A percentile compares a stretch with the other conserved stretches of the same genome.
These are phyloP conservation scores for Phaffomyces opuntiae DNA, from an alignment of 805 yeast species.

Conservation along the genomic window DNA sequence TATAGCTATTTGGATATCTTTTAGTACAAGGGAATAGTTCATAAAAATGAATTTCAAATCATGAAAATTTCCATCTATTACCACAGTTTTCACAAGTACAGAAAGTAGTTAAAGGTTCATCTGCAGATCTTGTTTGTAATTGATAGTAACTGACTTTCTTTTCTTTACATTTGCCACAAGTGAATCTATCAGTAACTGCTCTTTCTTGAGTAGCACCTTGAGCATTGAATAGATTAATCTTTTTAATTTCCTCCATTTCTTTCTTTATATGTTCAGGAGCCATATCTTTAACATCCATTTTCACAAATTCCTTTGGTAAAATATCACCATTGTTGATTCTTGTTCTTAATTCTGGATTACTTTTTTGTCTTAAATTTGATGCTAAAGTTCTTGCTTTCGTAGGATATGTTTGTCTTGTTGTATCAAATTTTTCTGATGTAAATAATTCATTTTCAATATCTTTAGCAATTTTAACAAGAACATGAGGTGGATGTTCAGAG, in stretches of 20 bases:
- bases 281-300: conserved; percentile 89
- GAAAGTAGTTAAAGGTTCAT: conserved; percentile 96
- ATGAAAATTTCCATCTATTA: conserved; percentile 95
- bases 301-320: conserved; percentile 55
- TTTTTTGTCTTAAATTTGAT: conserved; percentile 81
- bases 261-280: conserved; percentile 88
- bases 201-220: conserved; percentile 96
- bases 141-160: conserved; percentile 96
- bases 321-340: conserved; percentile 65
- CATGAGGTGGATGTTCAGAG: conserved; percentile 52
- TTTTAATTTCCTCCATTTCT: conserved; percentile 78
- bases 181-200: conserved; percentile 92
- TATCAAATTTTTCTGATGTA: conserved; percentile 48
- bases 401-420: conserved; percentile 52
- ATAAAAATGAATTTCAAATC: background rate
- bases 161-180: conserved; percentile 97
- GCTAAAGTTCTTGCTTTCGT: conserved; percentile 81
- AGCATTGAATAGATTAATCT: conserved; percentile 89
- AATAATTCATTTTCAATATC: conserved; percentile 71
- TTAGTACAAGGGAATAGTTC: too few species aligned
- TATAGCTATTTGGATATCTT: background rate
- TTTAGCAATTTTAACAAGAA: conserved; percentile 55
- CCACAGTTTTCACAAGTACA: conserved; percentile 98
- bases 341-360: conserved; percentile 77
- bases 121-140: conserved; percentile 97